These are phyloP conservation scores for Vicia faba DNA, from an alignment of 306 rosid species.

Conservation along the genomic window DNA sequence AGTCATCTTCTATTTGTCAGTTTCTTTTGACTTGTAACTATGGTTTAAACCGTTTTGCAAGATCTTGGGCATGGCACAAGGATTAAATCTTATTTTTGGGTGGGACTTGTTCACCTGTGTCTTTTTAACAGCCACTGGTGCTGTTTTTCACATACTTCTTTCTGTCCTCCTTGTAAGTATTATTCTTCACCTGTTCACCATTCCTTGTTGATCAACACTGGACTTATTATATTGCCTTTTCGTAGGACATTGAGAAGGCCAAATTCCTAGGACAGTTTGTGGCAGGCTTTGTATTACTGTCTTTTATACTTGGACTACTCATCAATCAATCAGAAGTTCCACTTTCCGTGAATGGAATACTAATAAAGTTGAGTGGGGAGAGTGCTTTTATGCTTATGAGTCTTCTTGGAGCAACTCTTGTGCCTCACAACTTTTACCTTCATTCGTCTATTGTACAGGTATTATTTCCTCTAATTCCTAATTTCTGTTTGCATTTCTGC, in stretches of 20 bases:
- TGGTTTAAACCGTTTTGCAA: slow-evolving; percentile 49
- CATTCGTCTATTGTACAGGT: slow-evolving; percentile 97
- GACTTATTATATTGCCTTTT: slow-evolving; percentile 40
- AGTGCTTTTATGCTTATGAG: slow-evolving; percentile 87
- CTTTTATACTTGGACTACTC: slow-evolving; percentile 65
- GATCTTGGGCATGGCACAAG: slow-evolving; percentile 89
- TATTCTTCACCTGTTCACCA: slow-evolving; percentile 22
- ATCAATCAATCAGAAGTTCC: slow-evolving; percentile 71
- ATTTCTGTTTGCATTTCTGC: not conserved
- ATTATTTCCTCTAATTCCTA: slow-evolving; percentile 38
- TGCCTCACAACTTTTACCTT: slow-evolving; percentile 94
- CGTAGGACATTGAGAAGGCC: slow-evolving; percentile 67
- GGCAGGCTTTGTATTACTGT: slow-evolving; percentile 65
- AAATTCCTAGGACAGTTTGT: slow-evolving; percentile 55
- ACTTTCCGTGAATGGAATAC: slow-evolving; percentile 63
- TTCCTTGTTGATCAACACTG: slow-evolving; percentile 4
- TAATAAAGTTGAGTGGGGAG: slow-evolving; percentile 77
- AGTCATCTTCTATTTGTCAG: slow-evolving; percentile 22
- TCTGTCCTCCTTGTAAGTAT: slow-evolving; percentile 71
- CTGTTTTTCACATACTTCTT: slow-evolving; percentile 65
- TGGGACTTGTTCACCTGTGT: slow-evolving; percentile 97
- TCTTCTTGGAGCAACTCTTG: slow-evolving; percentile 91
- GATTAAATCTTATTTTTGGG: slow-evolving; percentile 85
- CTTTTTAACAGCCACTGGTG: slow-evolving; percentile 70
- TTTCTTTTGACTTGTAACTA: slow-evolving; percentile 24